Conservation (phyloP, 176 grass and related monocot species). For the Bonia amplexicaulis region DNA sequence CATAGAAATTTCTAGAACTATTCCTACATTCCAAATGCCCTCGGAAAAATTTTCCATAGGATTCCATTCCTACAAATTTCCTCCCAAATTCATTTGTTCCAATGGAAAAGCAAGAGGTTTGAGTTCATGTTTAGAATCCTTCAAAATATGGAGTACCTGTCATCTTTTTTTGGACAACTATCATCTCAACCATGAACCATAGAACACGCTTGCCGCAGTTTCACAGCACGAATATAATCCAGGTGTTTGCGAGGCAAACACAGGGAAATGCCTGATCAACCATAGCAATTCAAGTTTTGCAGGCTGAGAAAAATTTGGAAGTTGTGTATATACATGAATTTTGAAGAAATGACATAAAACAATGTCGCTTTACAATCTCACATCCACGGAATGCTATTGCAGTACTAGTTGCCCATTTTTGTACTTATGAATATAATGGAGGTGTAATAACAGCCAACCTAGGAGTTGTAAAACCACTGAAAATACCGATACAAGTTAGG, state of each 20-base stretch:
- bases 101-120: too few relatives aligned
- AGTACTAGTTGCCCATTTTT: conserved; percentile 34
- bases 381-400: conserved; percentile 31
- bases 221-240: not conserved
- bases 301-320: not conserved
- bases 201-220: not conserved
- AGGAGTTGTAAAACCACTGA: conserved; percentile 40
- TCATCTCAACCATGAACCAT: not conserved
- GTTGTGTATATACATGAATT: conserved; percentile 58
- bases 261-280: not conserved
- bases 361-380: conserved; percentile 50
- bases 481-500: conserved; percentile 45
- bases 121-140: too few relatives aligned
- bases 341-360: conserved; percentile 30
- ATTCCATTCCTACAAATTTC: too few relatives aligned
- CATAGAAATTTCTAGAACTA: too few relatives aligned
- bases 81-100: too few relatives aligned
- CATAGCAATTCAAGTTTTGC: conserved; percentile 10
- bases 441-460: conserved; percentile 43
- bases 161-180: not conserved
- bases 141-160: not conserved
- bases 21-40: too few relatives aligned
- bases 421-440: conserved; percentile 47
- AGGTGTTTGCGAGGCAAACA: not conserved
- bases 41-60: too few relatives aligned